Percentiles rank a stretch among this genome's conserved stretches.
phyloP scores from a whole-genome alignment of 2,329 filamentous ascomycete species.

The Alternaria sp. region DNA sequence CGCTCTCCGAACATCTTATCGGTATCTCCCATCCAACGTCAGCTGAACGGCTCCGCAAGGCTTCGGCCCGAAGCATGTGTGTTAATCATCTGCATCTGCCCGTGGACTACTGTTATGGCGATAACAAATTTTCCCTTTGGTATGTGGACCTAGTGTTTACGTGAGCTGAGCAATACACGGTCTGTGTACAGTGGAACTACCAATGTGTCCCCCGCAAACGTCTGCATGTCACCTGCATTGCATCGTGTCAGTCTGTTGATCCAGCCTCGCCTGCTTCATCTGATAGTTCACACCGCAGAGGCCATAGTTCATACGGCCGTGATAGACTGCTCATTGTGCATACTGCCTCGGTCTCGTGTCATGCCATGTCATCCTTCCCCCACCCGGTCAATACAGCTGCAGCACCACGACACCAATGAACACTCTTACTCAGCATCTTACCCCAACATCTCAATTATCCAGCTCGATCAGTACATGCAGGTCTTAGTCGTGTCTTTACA shows the following conservation, averaged over 20 bases:
- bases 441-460: background rate
- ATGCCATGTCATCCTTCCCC: background rate
- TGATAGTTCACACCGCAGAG: background rate
- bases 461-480: background rate
- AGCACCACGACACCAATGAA: background rate
- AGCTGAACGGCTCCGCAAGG: conserved; percentile 3
- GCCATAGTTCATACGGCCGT: background rate
- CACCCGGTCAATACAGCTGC: background rate
- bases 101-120: background rate
- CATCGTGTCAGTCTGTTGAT: background rate
- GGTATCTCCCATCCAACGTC: conserved; percentile 5
- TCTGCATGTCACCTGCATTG: conserved; percentile 1
- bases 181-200: conserved; percentile 3
- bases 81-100: background rate
- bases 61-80: conserved; percentile 1
- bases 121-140: background rate
- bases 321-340: background rate
- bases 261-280: background rate
- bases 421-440: background rate
- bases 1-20: conserved; percentile 7
- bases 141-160: conserved; percentile 2
- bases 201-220: conserved; percentile 1
- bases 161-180: background rate
- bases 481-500: conserved; percentile 2
- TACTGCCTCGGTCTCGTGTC: background rate